Conservation (phyloP, 83 land plant genomes). For the Picea engelmannii region DNA sequence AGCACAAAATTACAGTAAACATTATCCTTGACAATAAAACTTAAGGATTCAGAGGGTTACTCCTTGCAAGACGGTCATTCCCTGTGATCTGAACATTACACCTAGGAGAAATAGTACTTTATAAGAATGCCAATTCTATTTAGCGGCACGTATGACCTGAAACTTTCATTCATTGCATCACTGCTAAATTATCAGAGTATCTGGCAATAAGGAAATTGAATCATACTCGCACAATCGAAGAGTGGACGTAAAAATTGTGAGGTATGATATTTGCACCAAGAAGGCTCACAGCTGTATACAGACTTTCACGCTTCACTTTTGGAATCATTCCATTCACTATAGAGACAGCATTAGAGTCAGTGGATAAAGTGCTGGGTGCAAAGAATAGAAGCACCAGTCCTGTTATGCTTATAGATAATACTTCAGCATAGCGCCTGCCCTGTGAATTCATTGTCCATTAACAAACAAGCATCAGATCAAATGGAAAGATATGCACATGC, state of each 20-base stretch:
- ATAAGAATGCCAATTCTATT: too few relatives aligned
- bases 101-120: too few relatives aligned
- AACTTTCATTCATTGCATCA: slow-evolving; percentile 3
- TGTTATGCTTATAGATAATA: slow-evolving; percentile 34
- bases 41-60: too few relatives aligned
- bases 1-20: too few relatives aligned
- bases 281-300: slow-evolving; percentile 66
- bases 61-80: too few relatives aligned
- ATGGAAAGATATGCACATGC: background rate
- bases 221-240: slow-evolving; percentile 77
- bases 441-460: slow-evolving; percentile 22
- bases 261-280: slow-evolving; percentile 87
- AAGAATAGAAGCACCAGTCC: slow-evolving; percentile 47
- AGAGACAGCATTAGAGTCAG: slow-evolving; percentile 54
- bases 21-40: too few relatives aligned
- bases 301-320: slow-evolving; percentile 63
- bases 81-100: too few relatives aligned
- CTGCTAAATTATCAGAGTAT: background rate
- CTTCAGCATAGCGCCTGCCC: slow-evolving; percentile 47
- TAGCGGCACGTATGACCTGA: background rate
- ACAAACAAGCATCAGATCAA: background rate
- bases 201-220: slow-evolving; percentile 9
- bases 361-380: slow-evolving; percentile 52
- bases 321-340: slow-evolving; percentile 54
- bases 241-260: slow-evolving; percentile 85